A percentile compares a stretch with the other conserved stretches of the same genome.
Conservation (phyloP, 352 stramenopile species). For the Pythium pyrilobum region DNA sequence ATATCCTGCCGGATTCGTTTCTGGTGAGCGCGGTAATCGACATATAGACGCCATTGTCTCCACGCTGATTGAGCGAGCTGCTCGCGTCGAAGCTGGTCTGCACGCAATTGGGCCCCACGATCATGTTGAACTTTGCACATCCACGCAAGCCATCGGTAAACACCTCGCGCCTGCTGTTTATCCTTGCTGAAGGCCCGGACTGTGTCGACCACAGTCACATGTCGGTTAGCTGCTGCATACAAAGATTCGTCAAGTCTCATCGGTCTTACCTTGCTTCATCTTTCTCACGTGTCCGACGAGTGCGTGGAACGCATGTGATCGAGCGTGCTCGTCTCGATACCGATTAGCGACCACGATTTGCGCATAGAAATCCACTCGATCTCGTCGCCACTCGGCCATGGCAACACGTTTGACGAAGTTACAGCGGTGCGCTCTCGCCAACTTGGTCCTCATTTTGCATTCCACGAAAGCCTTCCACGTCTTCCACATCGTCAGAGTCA, state of each 20-base stretch:
- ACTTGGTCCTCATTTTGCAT: not conserved
- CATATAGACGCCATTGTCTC: conserved; percentile 17
- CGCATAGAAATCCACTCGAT: conserved; percentile 2
- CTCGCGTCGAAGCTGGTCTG: not conserved
- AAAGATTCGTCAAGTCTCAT: not conserved
- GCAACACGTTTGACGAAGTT: not conserved
- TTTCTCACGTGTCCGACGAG: not conserved
- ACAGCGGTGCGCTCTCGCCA: not conserved
- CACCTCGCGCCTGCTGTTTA: conserved; percentile 4
- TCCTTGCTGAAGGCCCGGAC: conserved; percentile 1
- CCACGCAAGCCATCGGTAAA: conserved; percentile 9
- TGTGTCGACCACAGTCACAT: not conserved
- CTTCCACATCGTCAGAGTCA: conserved; percentile 6
- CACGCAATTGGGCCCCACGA: not conserved
- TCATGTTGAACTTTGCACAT: not conserved
- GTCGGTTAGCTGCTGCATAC: too few relatives aligned
- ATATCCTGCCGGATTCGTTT: conserved; percentile 7
- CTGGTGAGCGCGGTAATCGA: conserved; percentile 7
- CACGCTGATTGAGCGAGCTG: not conserved
- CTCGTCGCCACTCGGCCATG: conserved; percentile 2
- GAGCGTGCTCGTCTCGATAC: not conserved
- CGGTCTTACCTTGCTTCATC: conserved; percentile 15
- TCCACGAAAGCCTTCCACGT: conserved; percentile 6
- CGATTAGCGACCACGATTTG: not conserved
- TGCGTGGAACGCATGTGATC: not conserved